Evolutionary conservation across 2,329 filamentous ascomycete species (phyloP).

Genomic region (Botrytis medusae): DNA sequence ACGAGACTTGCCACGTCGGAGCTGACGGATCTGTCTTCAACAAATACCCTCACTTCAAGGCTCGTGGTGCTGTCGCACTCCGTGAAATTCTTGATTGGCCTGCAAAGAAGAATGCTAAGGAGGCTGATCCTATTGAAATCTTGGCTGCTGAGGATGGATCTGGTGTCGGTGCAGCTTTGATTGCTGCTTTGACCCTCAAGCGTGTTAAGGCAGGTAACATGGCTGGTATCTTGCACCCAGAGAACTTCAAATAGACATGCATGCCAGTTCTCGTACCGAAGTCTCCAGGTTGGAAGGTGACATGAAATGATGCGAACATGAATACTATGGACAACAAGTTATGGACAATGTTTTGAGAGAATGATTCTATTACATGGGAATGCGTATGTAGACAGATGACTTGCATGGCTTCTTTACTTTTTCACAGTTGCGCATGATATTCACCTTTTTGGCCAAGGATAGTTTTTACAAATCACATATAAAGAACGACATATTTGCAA

Average conservation of each 20-base stretch:
- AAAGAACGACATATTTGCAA: background rate
- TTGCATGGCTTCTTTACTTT: constrained; percentile 1
- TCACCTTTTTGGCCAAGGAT: background rate
- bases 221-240: constrained; percentile 63
- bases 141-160: constrained; percentile 91
- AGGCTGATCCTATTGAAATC: constrained; percentile 85
- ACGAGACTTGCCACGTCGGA: constrained; percentile 85
- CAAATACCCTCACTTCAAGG: constrained; percentile 98
- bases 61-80: constrained; percentile 82
- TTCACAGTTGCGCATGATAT: background rate
- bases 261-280: background rate
- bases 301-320: constrained; percentile 9
- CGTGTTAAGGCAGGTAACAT: constrained; percentile 62
- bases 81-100: constrained; percentile 96
- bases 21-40: constrained; percentile 98
- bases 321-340: background rate
- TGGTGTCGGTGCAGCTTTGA: constrained; percentile 94
- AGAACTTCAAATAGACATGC: constrained; percentile 53
- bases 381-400: background rate
- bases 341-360: background rate
- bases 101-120: constrained; percentile 63
- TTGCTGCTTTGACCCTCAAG: constrained; percentile 72
- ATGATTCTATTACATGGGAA: background rate
- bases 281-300: background rate
- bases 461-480: background rate